Evolutionary conservation across 2,329 filamentous ascomycete species (phyloP), one percentile per base, ranked within the genome.

Genomic region (Hypoxylon rubiginosum): DNA sequence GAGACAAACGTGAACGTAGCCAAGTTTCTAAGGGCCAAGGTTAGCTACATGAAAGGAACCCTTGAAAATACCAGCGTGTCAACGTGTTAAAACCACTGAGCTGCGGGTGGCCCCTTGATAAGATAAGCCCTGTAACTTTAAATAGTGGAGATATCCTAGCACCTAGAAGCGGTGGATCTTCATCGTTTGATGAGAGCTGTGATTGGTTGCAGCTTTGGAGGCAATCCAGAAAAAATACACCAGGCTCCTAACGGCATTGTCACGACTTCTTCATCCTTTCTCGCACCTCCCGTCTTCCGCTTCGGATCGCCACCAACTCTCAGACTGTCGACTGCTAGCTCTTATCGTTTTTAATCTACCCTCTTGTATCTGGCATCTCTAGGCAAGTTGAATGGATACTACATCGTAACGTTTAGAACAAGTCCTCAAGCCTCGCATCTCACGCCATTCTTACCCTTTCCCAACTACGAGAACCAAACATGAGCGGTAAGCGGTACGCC

Each of bases 401-500:
- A 15, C n/a, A 15, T 26, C n/a, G 15, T 17, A 24, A 56, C 34
- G 11, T 4, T 36, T 24, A 11, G 17, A 46, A 32, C 24, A 34
- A 19, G 32, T 26, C 15, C 32, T 32, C 51, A 7, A 30, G 58
- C 28, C 43, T 41, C 36, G 19, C 17, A 13, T n/a, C 24, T 15
- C 28, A 6, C 39, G 24, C 51, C 32, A 56, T 50, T 43, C 13
- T 21, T 64, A 1, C 39, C 21, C 17, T 4, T 32, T 13, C 34
- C 49, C 21, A 34, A 34, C 32, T 10, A 13, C 28, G 11, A 64
- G 11, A 45, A 53, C 30, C 11, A 34, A 55, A 17, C 53, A 85
- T 86, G 83, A 83, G 81, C 66, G 81, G 82, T 50, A 90, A 90
- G 77, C 87, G 86, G 72, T 91, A 91, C 76, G 88, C 89, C 7